phyloP scores from a whole-genome alignment of 139 green algal species.

The Chlorella sorokiniana region DNA sequence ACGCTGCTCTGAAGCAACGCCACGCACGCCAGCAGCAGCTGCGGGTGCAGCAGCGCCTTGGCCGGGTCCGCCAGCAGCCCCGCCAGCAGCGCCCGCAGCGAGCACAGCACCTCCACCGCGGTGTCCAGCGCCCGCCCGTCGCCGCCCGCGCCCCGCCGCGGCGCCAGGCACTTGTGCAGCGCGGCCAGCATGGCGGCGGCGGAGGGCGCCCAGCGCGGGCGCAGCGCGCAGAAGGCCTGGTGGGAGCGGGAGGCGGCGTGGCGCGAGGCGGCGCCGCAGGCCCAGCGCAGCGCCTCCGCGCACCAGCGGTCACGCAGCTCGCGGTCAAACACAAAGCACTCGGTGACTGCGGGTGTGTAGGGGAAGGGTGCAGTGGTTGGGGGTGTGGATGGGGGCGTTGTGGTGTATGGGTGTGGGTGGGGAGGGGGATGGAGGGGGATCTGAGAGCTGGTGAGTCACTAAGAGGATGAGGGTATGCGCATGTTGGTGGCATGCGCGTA shows the following conservation, averaged over 20 bases:
- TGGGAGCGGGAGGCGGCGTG: slow-evolving; percentile 77
- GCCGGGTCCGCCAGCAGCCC: slow-evolving; percentile 35
- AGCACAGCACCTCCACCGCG: slow-evolving; percentile 48
- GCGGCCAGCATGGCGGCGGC: slow-evolving; percentile 73
- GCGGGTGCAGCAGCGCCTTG: slow-evolving; percentile 85
- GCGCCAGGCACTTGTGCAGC: slow-evolving; percentile 77
- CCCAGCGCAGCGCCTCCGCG: slow-evolving; percentile 83
- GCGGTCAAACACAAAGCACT: slow-evolving; percentile 55
- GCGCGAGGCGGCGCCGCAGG: slow-evolving; percentile 57
- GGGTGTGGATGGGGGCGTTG: too few species aligned
- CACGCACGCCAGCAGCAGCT: slow-evolving; percentile 78
- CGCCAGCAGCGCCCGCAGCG: slow-evolving; percentile 57
- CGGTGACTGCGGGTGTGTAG: slow-evolving; percentile 18
- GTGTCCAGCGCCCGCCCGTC: slow-evolving; percentile 41
- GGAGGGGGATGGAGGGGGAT: too few species aligned
- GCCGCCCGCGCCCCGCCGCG: slow-evolving; percentile 19
- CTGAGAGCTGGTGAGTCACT: too few species aligned
- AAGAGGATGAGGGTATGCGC: too few species aligned
- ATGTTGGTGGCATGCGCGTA: too few species aligned
- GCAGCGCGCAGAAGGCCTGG: slow-evolving; percentile 83
- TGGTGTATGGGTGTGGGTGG: too few species aligned
- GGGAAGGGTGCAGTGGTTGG: neutral
- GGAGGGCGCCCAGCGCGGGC: slow-evolving; percentile 57
- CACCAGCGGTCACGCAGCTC: slow-evolving; percentile 75
- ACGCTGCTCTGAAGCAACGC: slow-evolving; percentile 74